Evolutionary conservation across 768 basidiomycete genomes (phyloP).

Genomic region (Calvatia gigantea): DNA sequence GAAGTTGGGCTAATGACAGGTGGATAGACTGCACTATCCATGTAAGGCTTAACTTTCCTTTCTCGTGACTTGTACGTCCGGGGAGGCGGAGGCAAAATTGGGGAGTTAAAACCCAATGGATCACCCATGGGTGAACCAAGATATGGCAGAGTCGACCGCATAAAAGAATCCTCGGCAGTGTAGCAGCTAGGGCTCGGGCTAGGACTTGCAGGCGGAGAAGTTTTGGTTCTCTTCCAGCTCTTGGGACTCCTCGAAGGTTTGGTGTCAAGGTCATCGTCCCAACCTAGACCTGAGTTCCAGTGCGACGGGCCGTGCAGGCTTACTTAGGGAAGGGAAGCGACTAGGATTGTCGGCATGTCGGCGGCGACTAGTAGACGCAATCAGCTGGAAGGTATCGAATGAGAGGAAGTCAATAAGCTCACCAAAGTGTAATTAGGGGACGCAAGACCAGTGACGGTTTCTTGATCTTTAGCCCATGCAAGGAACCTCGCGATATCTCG

Average conservation of each 20-base stretch:
- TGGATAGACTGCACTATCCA: not conserved
- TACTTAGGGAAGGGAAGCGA: slow-evolving; percentile 19
- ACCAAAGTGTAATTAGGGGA: slow-evolving; percentile 2
- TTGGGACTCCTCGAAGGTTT: slow-evolving; percentile 24
- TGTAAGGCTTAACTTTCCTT: not conserved
- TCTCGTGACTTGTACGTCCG: not conserved
- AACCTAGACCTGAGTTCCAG: slow-evolving; percentile 44
- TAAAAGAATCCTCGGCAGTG: slow-evolving; percentile 36
- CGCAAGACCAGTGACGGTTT: not conserved
- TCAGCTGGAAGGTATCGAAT: not conserved
- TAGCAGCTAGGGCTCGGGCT: slow-evolving; percentile 26
- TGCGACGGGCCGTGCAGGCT: slow-evolving; percentile 23
- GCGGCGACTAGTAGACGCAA: not conserved
- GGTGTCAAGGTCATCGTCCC: slow-evolving; percentile 44
- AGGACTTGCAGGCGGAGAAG: slow-evolving; percentile 17
- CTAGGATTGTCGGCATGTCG: not conserved
- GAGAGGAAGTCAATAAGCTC: not conserved
- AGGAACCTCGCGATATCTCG: slow-evolving; percentile 35
- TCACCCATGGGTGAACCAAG: slow-evolving; percentile 42
- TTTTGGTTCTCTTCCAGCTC: slow-evolving; percentile 12
- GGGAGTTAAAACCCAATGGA: slow-evolving; percentile 33
- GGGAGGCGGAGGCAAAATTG: slow-evolving; percentile 23
- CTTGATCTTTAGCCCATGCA: not conserved
- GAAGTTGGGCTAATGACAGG: not conserved
- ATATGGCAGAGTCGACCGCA: slow-evolving; percentile 40